These are phyloP conservation scores for Cymbopogon citratus DNA, from an alignment of 176 grass and related monocot species.

Conservation along the genomic window DNA sequence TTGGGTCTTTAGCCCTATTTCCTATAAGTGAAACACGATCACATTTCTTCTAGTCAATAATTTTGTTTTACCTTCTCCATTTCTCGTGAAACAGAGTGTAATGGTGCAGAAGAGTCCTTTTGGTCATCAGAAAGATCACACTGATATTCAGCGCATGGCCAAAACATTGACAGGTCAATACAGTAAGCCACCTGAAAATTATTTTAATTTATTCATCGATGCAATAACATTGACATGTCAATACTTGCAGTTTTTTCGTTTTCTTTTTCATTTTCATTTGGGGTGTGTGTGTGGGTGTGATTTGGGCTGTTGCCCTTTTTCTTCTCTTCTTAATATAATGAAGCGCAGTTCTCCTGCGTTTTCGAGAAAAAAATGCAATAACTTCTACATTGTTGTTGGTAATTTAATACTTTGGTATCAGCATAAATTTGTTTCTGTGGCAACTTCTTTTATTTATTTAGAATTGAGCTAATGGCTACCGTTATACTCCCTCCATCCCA, in stretches of 20 bases:
- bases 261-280: no score
- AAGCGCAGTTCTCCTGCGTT: no score
- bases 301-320: no score
- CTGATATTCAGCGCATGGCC: slow-evolving; percentile 21
- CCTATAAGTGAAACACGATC: background rate
- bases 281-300: no score
- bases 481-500: no score
- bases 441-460: background rate
- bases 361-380: no score
- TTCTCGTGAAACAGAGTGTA: slow-evolving; percentile 58
- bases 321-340: no score
- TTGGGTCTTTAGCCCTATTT: background rate
- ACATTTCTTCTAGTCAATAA: background rate
- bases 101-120: slow-evolving; percentile 32
- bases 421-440: background rate
- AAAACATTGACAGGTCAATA: slow-evolving; percentile 48
- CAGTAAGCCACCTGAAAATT: slow-evolving; percentile 10
- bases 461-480: background rate
- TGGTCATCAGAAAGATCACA: slow-evolving; percentile 11
- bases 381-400: background rate
- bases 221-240: no score
- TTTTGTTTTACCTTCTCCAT: slow-evolving; percentile 18
- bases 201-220: slow-evolving; percentile 2
- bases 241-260: no score
- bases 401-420: background rate